Evolutionary conservation across 257 asterid genomes (phyloP).

Genomic region (Capsicum rhomboideum): DNA sequence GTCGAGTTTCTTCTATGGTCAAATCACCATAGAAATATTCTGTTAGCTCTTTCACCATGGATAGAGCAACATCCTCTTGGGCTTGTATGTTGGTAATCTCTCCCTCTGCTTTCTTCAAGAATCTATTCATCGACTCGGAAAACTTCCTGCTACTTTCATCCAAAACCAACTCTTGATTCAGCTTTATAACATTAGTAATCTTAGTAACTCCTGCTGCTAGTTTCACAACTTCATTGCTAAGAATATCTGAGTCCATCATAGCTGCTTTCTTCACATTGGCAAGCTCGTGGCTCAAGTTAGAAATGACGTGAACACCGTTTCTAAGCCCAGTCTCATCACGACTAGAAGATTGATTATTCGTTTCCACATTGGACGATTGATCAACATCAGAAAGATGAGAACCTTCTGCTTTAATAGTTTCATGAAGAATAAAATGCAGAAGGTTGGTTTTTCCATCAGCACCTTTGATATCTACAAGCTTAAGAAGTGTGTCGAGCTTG

Average conservation of each 20-base stretch:
- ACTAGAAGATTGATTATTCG: background rate
- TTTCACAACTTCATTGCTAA: slow-evolving; percentile 38
- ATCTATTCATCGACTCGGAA: slow-evolving; percentile 35
- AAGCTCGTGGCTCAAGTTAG: slow-evolving; percentile 62
- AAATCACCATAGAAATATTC: slow-evolving; percentile 76
- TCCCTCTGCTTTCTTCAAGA: slow-evolving; percentile 42
- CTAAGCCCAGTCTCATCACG: slow-evolving; percentile 49
- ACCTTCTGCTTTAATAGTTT: slow-evolving; percentile 69
- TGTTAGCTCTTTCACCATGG: slow-evolving; percentile 63
- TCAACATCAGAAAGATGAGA: slow-evolving; percentile 37
- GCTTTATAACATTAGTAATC: slow-evolving; percentile 34
- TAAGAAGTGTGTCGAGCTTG: slow-evolving; percentile 77
- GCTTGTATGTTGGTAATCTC: slow-evolving; percentile 46
- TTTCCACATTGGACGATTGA: background rate
- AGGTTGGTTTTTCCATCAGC: slow-evolving; percentile 75
- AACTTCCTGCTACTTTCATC: slow-evolving; percentile 27
- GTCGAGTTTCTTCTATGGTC: slow-evolving; percentile 67
- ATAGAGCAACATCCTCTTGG: slow-evolving; percentile 54
- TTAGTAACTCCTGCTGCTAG: slow-evolving; percentile 43
- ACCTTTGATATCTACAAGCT: slow-evolving; percentile 74
- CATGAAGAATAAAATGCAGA: slow-evolving; percentile 73
- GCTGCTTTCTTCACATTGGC: slow-evolving; percentile 78
- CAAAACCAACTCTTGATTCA: slow-evolving; percentile 26
- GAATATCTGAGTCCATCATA: slow-evolving; percentile 52
- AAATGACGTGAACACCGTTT: slow-evolving; percentile 68